Evolutionary conservation across 768 basidiomycete species (phyloP).

Genomic region (Suillus tomentosus): DNA sequence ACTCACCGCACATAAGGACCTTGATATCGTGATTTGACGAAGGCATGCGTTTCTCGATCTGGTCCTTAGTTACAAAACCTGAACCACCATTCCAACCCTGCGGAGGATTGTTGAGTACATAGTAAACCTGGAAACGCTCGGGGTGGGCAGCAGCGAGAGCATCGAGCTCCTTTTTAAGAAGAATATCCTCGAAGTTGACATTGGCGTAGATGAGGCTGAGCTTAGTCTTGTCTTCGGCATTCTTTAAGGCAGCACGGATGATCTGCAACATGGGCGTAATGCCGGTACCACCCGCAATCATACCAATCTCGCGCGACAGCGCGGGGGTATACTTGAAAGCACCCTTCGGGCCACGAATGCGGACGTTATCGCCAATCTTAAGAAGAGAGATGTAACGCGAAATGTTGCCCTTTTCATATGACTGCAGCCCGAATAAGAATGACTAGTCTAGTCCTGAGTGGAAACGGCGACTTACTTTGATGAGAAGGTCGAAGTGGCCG

Average conservation of each 20-base stretch:
- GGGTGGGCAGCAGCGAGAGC: slow-evolving; percentile 64
- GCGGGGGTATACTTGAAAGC: slow-evolving; percentile 82
- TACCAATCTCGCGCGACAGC: slow-evolving; percentile 78
- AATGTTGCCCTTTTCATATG: slow-evolving; percentile 97
- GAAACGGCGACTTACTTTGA: slow-evolving; percentile 66
- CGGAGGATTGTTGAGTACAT: slow-evolving; percentile 95
- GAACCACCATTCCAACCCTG: slow-evolving; percentile 83
- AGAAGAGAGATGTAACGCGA: slow-evolving; percentile 82
- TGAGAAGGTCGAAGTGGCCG: slow-evolving; percentile 93
- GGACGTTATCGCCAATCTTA: slow-evolving; percentile 85
- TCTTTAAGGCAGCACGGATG: slow-evolving; percentile 89
- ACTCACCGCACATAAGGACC: slow-evolving; percentile 83
- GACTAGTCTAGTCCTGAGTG: not conserved
- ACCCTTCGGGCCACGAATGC: slow-evolving; percentile 96
- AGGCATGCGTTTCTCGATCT: slow-evolving; percentile 85
- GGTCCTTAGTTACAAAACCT: slow-evolving; percentile 92
- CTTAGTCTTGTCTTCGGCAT: slow-evolving; percentile 81
- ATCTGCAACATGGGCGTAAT: slow-evolving; percentile 99
- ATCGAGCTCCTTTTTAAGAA: slow-evolving; percentile 87
- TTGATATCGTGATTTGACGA: slow-evolving; percentile 66
- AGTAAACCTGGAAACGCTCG: slow-evolving; percentile 75
- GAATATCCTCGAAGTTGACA: slow-evolving; percentile 89
- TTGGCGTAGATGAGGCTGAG: slow-evolving; percentile 95
- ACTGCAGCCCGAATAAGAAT: slow-evolving; percentile 43
- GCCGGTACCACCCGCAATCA: slow-evolving; percentile 99